Evolutionary conservation across 2,329 filamentous ascomycete genomes (phyloP), one percentile per base, ranked within the genome.

Genomic region (Colletotrichum costaricense): DNA sequence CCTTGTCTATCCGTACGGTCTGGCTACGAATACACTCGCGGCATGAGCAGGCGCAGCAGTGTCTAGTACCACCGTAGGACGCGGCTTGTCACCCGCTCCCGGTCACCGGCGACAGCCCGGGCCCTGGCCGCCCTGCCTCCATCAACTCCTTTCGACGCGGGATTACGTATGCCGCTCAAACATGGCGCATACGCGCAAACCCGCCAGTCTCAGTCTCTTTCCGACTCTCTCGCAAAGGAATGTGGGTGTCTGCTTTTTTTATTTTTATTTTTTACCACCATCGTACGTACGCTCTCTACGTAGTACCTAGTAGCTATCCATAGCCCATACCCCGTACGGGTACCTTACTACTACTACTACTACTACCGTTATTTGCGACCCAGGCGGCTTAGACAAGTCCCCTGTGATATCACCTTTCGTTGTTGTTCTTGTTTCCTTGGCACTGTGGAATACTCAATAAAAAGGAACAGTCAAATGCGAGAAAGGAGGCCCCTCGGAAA

Each of bases 101-200:
- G 56, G 28, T 33, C 60, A 63, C 49, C 62, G 62, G 38, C 42
- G 55, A 38, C 30, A 46, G 54, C 24, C 67, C 49, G n/a, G 63
- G n/a, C 59, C 60, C 35, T 24, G 19, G 4, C 49, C 52, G 14
- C 33, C 38, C 42, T 42, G 38, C 60, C 59, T 22, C 55, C 26
- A 62, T 54, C 38, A 11, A 52, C 62, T 73, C 59, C 59, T 59
- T 66, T 26, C 55, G 26, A 62, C 38, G 56, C 55, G 67, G 60
- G 60, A 73, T 73, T 73, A 73, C 71, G 67, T 73, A 62, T 71
- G 67, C 71, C 49, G 42, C 60, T 66, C 6, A 60, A 57, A 69
- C 59, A 30, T 54, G 59, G 42, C 59, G 54, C 70, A 69, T 59
- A 19, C 28, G 63, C 56, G 63, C 65, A 52, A 54, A 55, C n/a